These are phyloP conservation scores for Cladosporium cucumerinum DNA, from an alignment of 2,329 filamentous ascomycete species.

Conservation along the genomic window DNA sequence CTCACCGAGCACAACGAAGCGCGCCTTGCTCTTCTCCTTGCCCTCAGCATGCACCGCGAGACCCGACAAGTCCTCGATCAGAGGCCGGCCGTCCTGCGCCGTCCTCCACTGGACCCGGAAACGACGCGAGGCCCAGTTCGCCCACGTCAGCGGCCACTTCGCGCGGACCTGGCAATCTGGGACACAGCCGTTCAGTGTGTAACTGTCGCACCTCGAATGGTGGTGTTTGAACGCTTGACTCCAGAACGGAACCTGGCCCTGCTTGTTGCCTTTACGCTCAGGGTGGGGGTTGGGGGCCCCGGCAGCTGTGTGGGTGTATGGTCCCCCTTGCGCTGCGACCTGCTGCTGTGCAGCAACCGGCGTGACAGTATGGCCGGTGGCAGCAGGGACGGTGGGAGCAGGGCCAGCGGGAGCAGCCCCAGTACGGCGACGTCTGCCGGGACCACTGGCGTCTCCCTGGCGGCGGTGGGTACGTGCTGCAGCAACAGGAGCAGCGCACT, in stretches of 20 bases:
- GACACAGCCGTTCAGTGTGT: neutral
- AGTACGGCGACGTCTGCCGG: neutral
- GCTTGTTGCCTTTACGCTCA: neutral
- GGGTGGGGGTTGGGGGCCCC: neutral
- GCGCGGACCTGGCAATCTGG: neutral
- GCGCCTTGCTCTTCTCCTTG: neutral
- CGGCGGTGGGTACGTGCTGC: neutral
- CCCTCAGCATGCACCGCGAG: neutral
- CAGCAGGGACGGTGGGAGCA: neutral
- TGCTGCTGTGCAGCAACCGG: neutral
- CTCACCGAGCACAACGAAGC: neutral
- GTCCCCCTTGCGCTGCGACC: neutral
- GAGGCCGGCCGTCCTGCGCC: neutral
- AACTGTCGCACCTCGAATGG: neutral
- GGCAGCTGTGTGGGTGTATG: neutral
- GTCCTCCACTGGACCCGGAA: neutral
- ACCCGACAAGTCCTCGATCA: neutral
- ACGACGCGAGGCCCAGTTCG: neutral
- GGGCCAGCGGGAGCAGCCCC: neutral
- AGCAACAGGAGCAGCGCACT: neutral
- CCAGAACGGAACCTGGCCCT: neutral
- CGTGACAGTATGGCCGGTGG: neutral
- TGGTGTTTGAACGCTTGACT: conserved; percentile 2
- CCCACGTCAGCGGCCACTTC: neutral
- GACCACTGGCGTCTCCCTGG: neutral